These are phyloP conservation scores for Claviceps pazoutovae DNA, from an alignment of 2,329 filamentous ascomycete species.

Conservation along the genomic window DNA sequence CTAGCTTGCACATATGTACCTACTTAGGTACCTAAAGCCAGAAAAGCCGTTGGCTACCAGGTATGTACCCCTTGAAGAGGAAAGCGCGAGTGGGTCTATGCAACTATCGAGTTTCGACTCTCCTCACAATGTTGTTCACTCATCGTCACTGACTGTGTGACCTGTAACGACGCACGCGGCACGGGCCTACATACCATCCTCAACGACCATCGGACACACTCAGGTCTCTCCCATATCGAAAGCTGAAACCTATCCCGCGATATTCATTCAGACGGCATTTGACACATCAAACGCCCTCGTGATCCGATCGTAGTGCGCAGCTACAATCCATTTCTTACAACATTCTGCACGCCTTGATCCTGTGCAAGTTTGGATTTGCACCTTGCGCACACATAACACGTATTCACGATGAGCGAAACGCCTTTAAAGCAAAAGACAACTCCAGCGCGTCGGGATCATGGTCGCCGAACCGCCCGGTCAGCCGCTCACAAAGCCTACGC, in stretches of 20 bases:
- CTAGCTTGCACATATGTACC: no score
- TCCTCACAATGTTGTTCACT: no score
- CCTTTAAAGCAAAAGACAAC: constrained; percentile 12
- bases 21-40: background rate
- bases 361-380: background rate
- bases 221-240: background rate
- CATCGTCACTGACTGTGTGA: background rate
- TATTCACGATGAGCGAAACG: constrained; percentile 4
- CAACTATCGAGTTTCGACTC: constrained; percentile 4
- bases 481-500: constrained; percentile 40
- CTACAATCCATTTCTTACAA: background rate
- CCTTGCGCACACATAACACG: background rate
- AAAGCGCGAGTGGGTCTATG: background rate
- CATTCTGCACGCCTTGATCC: background rate
- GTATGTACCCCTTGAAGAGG: background rate
- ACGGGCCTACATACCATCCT: background rate
- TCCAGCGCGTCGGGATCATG: constrained; percentile 23
- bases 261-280: background rate
- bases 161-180: no score
- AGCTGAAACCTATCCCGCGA: background rate
- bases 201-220: background rate
- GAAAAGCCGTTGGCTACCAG: background rate
- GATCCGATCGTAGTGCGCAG: background rate
- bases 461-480: constrained; percentile 25
- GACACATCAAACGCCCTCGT: background rate